A percentile compares a stretch with the other conserved stretches of the same genome.
phyloP scores from a whole-genome alignment of 495 filamentous ascomycete species.

The Xylaria grammica region DNA sequence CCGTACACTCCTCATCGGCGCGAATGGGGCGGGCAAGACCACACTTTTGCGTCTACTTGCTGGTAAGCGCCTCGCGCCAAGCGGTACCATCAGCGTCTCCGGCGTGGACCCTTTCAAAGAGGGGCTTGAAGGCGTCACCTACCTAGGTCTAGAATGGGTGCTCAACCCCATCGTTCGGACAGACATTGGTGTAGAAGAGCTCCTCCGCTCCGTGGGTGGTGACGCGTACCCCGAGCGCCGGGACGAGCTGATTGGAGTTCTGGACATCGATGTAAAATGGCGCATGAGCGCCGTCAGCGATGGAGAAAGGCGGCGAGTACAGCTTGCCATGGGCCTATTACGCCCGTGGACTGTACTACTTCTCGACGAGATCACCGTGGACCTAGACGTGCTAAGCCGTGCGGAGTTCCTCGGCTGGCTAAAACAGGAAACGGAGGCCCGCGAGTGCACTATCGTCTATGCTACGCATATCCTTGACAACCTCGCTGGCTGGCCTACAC shows the following conservation, averaged over 20 bases:
- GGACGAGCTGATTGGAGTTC: conserved; percentile 83
- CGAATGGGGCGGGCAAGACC: conserved; percentile 97
- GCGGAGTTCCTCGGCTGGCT: conserved; percentile 87
- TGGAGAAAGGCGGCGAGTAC: conserved; percentile 88
- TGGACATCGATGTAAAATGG: conserved; percentile 92
- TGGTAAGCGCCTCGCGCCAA: conserved; percentile 91
- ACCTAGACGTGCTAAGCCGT: conserved; percentile 85
- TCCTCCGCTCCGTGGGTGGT: conserved; percentile 85
- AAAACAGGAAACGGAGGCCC: conserved; percentile 79
- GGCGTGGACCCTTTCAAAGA: conserved; percentile 91
- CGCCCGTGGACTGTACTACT: conserved; percentile 91
- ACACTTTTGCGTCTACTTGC: conserved; percentile 84
- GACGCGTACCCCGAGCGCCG: conserved; percentile 78
- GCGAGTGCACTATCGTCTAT: conserved; percentile 92
- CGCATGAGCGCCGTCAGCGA: conserved; percentile 94
- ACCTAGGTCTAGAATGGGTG: conserved; percentile 97
- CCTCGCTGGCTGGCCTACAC: conserved; percentile 88
- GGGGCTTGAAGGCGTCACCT: conserved; percentile 88
- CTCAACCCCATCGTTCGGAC: conserved; percentile 95
- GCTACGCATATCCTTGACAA: conserved; percentile 98
- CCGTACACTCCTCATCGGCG: conserved; percentile 91
- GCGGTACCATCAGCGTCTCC: conserved; percentile 70
- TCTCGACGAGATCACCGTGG: conserved; percentile 97
- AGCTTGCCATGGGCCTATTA: conserved; percentile 93
- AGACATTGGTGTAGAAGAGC: conserved; percentile 87